A percentile compares a stretch with the other conserved stretches of the same genome.
These are phyloP conservation scores for Ustilago bromivora DNA, from an alignment of 1,284 basidiomycete genomes.

Conservation along the genomic window DNA sequence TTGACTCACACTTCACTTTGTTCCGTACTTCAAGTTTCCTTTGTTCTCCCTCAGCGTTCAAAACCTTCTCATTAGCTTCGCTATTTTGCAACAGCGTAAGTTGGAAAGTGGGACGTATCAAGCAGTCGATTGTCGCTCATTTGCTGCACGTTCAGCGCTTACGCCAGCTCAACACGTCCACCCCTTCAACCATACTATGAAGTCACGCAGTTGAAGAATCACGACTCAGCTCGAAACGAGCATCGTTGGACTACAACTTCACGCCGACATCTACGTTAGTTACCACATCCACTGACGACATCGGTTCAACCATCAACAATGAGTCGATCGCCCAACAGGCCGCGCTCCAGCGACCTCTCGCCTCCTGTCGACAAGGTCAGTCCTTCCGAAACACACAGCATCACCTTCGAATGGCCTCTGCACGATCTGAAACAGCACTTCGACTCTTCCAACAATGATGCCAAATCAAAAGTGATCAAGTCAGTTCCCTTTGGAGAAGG, in stretches of 20 bases:
- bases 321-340: conserved; percentile 31
- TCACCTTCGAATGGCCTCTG: conserved; percentile 63
- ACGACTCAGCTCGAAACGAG: background rate
- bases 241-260: background rate
- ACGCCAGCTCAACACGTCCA: background rate
- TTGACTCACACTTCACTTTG: background rate
- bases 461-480: conserved; percentile 71
- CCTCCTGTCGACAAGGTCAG: conserved; percentile 38
- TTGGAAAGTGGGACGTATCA: background rate
- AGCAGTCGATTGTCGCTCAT: background rate
- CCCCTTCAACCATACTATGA: conserved; percentile 2
- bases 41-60: background rate
- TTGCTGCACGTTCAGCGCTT: background rate
- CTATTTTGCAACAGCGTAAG: background rate
- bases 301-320: conserved; percentile 4
- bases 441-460: conserved; percentile 67
- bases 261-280: background rate
- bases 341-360: conserved; percentile 34
- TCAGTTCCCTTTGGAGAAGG: conserved; percentile 60
- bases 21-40: background rate
- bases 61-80: conserved; percentile 1
- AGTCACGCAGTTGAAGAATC: background rate
- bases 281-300: conserved; percentile 1
- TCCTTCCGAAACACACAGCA: conserved; percentile 48
- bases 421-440: conserved; percentile 69